Conservation (phyloP, 2,329 filamentous ascomycete species). For the Diaporthe capsici region DNA sequence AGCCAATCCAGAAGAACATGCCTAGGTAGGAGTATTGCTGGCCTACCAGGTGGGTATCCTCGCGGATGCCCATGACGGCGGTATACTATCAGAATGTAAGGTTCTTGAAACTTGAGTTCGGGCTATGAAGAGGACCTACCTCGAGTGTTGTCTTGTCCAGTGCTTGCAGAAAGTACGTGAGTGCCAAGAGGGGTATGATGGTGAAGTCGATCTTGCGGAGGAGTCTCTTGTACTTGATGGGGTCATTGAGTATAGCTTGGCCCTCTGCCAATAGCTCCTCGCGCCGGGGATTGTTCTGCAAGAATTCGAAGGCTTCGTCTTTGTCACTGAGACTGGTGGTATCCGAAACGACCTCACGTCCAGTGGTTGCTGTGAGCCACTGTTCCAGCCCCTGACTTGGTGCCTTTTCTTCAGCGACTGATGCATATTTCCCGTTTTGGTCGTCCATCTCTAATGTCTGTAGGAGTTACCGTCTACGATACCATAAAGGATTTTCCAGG, state of each 20-base stretch:
- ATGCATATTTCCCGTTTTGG: background rate
- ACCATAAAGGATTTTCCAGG: accelerated
- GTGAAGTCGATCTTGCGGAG: constrained; percentile 20
- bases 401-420: background rate
- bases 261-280: background rate
- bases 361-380: background rate
- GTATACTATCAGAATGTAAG: constrained; percentile 40
- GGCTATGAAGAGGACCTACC: background rate
- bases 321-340: constrained; percentile 4
- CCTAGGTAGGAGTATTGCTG: constrained; percentile 54
- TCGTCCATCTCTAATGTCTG: background rate
- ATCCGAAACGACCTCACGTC: background rate
- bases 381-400: background rate
- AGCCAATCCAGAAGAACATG: constrained; percentile 58
- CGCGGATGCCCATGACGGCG: constrained; percentile 48
- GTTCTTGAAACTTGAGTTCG: background rate
- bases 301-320: constrained; percentile 15
- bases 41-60: constrained; percentile 52
- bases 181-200: background rate
- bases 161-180: constrained; percentile 18
- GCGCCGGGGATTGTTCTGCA: constrained; percentile 2
- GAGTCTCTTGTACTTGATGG: background rate
- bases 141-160: constrained; percentile 16
- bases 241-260: constrained; percentile 3
- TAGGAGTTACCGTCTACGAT: no score